These are phyloP conservation scores for Chrysosporium keratinophilum DNA, from an alignment of 2,329 filamentous ascomycete species.

Conservation along the genomic window DNA sequence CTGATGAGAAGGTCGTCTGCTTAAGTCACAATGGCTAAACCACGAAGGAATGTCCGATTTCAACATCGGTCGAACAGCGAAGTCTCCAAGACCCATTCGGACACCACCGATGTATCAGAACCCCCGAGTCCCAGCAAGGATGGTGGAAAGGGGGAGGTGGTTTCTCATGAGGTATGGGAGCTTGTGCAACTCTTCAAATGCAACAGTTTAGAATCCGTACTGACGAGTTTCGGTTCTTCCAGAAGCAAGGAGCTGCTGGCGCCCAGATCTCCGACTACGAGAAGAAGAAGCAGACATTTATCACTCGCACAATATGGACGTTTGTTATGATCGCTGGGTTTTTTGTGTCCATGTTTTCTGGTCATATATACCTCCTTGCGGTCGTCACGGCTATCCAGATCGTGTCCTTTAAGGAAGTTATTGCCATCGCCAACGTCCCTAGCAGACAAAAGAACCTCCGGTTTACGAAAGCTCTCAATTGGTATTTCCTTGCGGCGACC, in stretches of 20 bases:
- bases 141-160: conserved; percentile 28
- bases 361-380: conserved; percentile 92
- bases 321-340: conserved; percentile 94
- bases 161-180: conserved; percentile 22
- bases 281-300: conserved; percentile 98
- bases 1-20: conserved; percentile 4
- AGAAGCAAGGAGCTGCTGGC: conserved; percentile 5
- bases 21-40: conserved; percentile 39
- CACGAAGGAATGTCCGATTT: conserved; percentile 52
- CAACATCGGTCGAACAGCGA: conserved; percentile 38
- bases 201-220: neutral
- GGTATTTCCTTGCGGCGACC: conserved; percentile 97
- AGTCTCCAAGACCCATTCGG: conserved; percentile 44
- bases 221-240: conserved; percentile 6
- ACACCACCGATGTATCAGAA: conserved; percentile 45
- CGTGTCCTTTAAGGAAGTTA: conserved; percentile 97
- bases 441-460: conserved; percentile 81
- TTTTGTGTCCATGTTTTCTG: conserved; percentile 84
- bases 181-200: neutral
- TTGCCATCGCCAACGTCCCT: conserved; percentile 90
- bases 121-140: conserved; percentile 42
- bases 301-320: conserved; percentile 94
- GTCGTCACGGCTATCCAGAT: conserved; percentile 91
- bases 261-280: conserved; percentile 61
- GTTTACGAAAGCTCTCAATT: conserved; percentile 93